These are phyloP conservation scores for Vitis hybrid DNA, from an alignment of 177 flowering plant species.

Conservation along the genomic window DNA sequence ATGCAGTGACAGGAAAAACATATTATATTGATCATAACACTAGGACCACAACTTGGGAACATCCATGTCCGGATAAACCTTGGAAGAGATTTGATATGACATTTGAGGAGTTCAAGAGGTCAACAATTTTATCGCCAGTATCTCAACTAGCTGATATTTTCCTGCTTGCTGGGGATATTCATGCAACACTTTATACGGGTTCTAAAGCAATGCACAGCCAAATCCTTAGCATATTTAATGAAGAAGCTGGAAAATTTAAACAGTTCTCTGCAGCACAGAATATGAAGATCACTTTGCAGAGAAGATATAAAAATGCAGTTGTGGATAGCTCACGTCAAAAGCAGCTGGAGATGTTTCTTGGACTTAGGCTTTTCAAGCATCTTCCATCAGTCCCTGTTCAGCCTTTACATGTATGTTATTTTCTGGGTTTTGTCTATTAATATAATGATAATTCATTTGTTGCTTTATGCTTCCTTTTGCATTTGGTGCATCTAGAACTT, in stretches of 20 bases:
- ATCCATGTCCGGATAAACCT: conserved; percentile 98
- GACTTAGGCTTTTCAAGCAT: conserved; percentile 95
- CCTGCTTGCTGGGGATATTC: conserved; percentile 91
- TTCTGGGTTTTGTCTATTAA: background rate
- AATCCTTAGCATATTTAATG: conserved; percentile 89
- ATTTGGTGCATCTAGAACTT: background rate
- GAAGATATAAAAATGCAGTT: conserved; percentile 88
- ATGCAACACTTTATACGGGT: conserved; percentile 98
- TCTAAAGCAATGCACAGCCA: conserved; percentile 99
- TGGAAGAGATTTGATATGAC: conserved; percentile 99
- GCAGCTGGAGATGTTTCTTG: conserved; percentile 97
- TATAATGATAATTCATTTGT: background rate
- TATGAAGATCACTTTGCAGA: conserved; percentile 83
- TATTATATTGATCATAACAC: conserved; percentile 96
- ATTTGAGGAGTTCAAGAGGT: conserved; percentile 90
- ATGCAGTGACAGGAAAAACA: conserved; percentile 92
- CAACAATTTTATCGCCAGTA: conserved; percentile 83
- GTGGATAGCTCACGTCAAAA: conserved; percentile 97
- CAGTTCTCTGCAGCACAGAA: conserved; percentile 97
- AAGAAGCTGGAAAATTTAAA: conserved; percentile 84
- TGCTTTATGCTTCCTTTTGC: background rate
- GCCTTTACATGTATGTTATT: conserved; percentile 68
- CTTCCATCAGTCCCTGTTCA: conserved; percentile 75
- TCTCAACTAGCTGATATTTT: conserved; percentile 87
- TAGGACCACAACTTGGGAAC: conserved; percentile 91